Percentiles rank a stretch among this genome's conserved stretches.
Conservation (phyloP, 768 basidiomycete genomes). For the Leccinellum luteum region DNA sequence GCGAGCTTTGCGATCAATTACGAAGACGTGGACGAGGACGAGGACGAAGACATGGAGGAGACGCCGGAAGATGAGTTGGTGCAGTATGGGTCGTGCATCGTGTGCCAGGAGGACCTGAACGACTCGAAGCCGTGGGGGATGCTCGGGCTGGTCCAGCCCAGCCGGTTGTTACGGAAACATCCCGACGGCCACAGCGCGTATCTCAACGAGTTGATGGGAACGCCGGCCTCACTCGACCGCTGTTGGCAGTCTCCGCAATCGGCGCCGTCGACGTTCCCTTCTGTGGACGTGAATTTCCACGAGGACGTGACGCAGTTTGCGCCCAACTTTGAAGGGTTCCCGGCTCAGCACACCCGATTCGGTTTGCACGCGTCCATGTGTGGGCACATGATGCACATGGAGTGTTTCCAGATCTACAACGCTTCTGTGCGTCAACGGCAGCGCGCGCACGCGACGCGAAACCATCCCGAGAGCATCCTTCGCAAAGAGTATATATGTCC, state of each 20-base stretch:
- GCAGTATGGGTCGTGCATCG: slow-evolving; percentile 92
- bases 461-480: slow-evolving; percentile 93
- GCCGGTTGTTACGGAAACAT: slow-evolving; percentile 75
- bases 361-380: slow-evolving; percentile 87
- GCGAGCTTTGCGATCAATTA: slow-evolving; percentile 80
- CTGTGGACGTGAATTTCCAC: slow-evolving; percentile 19
- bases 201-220: slow-evolving; percentile 70
- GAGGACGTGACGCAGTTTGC: slow-evolving; percentile 40
- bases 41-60: slow-evolving; percentile 47
- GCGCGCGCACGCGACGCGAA: slow-evolving; percentile 82
- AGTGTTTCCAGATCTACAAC: slow-evolving; percentile 91
- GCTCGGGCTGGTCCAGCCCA: slow-evolving; percentile 85
- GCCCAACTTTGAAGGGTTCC: slow-evolving; percentile 74
- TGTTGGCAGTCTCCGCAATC: slow-evolving; percentile 14
- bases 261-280: slow-evolving; percentile 36
- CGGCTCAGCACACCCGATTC: slow-evolving; percentile 69
- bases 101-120: slow-evolving; percentile 93
- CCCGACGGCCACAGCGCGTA: slow-evolving; percentile 60
- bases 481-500: slow-evolving; percentile 96
- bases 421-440: slow-evolving; percentile 85
- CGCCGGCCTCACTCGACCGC: slow-evolving; percentile 67
- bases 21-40: slow-evolving; percentile 71
- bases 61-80: slow-evolving; percentile 42
- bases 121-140: slow-evolving; percentile 73
- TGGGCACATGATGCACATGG: slow-evolving; percentile 95